Base-by-base conservation (phyloP, 495 filamentous ascomycete genomes). In the Terfezia claveryi region DNA sequence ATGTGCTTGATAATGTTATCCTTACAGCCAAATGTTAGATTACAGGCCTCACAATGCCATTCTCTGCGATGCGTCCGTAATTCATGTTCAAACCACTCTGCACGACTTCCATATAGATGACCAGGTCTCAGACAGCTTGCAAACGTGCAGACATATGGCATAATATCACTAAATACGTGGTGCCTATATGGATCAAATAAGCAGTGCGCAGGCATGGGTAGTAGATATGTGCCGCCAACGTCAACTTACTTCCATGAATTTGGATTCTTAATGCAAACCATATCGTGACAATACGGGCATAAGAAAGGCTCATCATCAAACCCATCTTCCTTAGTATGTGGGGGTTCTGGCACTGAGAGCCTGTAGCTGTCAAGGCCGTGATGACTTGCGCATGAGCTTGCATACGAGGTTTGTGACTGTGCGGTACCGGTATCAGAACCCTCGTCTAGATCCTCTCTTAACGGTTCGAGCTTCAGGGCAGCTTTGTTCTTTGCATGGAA, bases 81-180 rank as follows among this genome's bases (percentile, higher is more conserved):
- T 55, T 66, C 63, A 38, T 66, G 63, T 12, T 53, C 41, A 50
- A 60, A 58, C 64, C 64, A 66, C 23, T 65, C 64, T 8, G 61
- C 54, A 1, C 57, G 54, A 10, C 38, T 61, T 16, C 55, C 56
- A 52, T 60, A 66, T 1, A 65, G 51, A 10, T 49, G 38, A 10
- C 55, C 53, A 2, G 60, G 32, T 20, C 52, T 54, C 3, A 10
- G 16, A 50, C 64, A 66, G 32, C 61, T 32, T 38, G 44, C 12
- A 41, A 63, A 62, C 37, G 60, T 63, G 36, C 64, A 66, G 20
- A 66, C 44, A 41, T 65, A 66, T 49, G 64, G 64, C 12, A 49
- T 55, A 8, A 66, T 51, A 50, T 66, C 64, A 23, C 49, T 51
- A 14, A 63, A 61, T n/a, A 66, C 63, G 27, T 66, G 64, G 51